phyloP scores from a whole-genome alignment of 768 basidiomycete genomes.

The Lentinula sp. region DNA sequence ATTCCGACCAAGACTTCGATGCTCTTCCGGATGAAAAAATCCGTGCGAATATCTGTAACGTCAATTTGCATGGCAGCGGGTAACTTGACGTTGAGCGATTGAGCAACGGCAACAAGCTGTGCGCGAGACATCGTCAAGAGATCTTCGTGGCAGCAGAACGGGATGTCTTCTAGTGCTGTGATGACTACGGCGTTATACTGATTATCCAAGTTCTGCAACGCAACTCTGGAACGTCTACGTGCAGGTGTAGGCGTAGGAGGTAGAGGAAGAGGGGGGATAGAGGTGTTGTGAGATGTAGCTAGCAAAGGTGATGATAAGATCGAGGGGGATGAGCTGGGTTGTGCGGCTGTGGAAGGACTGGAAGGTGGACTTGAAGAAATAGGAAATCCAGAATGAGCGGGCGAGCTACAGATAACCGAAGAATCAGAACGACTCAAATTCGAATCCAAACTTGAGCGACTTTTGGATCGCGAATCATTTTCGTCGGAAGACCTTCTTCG shows the following conservation, averaged over 20 bases:
- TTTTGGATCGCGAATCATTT: not conserved
- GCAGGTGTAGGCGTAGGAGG: not conserved
- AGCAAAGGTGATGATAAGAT: not conserved
- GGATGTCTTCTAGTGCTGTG: constrained; percentile 49
- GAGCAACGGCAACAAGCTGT: constrained; percentile 48
- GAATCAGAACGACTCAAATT: not conserved
- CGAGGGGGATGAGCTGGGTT: not conserved
- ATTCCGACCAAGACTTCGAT: constrained; percentile 64
- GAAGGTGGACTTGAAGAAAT: not conserved
- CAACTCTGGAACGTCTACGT: constrained; percentile 26
- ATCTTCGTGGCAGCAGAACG: constrained; percentile 75
- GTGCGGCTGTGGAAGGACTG: not conserved
- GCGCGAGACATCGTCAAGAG: constrained; percentile 55
- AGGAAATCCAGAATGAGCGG: not conserved
- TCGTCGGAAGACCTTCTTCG: not conserved
- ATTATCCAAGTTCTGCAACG: constrained; percentile 53
- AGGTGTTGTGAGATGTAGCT: no score
- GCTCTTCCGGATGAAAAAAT: constrained; percentile 40
- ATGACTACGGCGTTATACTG: constrained; percentile 55
- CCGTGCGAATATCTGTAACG: constrained; percentile 24
- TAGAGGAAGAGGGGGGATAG: not conserved
- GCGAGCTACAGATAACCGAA: not conserved
- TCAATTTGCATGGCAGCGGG: constrained; percentile 48
- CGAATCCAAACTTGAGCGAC: not conserved
- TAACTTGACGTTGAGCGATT: constrained; percentile 48